phyloP scores from a whole-genome alignment of 352 stramenopile genomes.

The Aphanomyces euteiches region DNA sequence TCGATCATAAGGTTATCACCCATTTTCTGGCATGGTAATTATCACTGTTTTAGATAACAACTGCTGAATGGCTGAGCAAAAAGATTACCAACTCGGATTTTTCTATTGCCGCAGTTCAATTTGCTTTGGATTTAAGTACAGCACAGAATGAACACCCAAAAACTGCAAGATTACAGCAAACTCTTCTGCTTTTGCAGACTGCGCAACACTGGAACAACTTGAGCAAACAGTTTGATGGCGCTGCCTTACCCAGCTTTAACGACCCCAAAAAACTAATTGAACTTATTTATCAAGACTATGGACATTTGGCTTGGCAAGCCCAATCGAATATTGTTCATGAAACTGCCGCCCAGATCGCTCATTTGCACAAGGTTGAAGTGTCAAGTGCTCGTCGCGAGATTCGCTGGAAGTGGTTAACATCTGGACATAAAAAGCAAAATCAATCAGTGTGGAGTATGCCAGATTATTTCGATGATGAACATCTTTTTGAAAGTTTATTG shows the following conservation, averaged over 20 bases:
- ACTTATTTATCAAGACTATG: conserved; percentile 18
- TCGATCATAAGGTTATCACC: conserved; percentile 14
- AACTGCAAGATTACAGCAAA: conserved; percentile 14
- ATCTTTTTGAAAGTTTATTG: neutral
- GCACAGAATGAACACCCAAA: neutral
- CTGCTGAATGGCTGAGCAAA: conserved; percentile 22
- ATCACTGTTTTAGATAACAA: conserved; percentile 18
- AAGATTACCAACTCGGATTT: conserved; percentile 23
- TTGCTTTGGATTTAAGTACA: conserved; percentile 10
- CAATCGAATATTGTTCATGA: conserved; percentile 20
- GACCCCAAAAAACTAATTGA: conserved; percentile 13
- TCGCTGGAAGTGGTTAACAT: conserved; percentile 12
- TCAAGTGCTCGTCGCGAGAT: neutral
- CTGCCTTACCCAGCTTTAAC: neutral
- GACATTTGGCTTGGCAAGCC: conserved; percentile 3
- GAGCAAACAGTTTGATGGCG: conserved; percentile 13
- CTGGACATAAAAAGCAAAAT: conserved; percentile 6
- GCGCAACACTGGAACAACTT: conserved; percentile 8
- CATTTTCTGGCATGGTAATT: neutral
- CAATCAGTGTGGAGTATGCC: neutral
- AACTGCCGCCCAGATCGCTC: neutral
- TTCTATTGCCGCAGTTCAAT: conserved; percentile 14
- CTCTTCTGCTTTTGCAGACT: conserved; percentile 15
- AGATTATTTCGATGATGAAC: neutral
- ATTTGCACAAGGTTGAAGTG: neutral